Evolutionary conservation across 106 monocot genomes (phyloP), one percentile per base, ranked within the genome.

Genomic region (Iris macrosiphon): DNA sequence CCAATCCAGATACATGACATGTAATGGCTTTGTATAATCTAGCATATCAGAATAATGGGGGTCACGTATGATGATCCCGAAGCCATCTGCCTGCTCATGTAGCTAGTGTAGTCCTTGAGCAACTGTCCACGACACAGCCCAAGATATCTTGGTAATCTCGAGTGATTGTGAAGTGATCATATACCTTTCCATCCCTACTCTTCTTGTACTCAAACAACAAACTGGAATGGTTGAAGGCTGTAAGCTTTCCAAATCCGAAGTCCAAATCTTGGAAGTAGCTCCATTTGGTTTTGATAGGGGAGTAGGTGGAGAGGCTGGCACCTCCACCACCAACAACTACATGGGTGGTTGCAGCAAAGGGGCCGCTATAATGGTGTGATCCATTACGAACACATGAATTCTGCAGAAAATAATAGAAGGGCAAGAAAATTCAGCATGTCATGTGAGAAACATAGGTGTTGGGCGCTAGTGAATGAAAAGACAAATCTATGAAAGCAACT

Each of bases 241-340:
- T 86, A 20, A 96, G 74, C 53, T 89, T 89, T 7, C 69, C 82
- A 38, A 86, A 96, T 6, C 95, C 95, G 31, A 51, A 80, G 45
- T 90, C 77, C 10, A 16, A 41, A 52, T 96, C 95, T 20, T 63
- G 81, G 27, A 67, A 71, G 43, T 80, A 44, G 59, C 89, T 89
- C 95, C 95, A 96, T 22, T 64, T 53, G 3, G 95, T 41, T 10
- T 31, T 14, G 12, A 64, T 9, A 3, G 68, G 18, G 3, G 64
- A 53, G 69, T 74, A 89, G 12, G 52, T 64, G 1, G 95, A 57
- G 23, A 96, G 82, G 55, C 60, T 72, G 3, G 82, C 76, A 31
- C 95, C 89, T 6, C 72, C 95, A 5, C 89, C 89, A 5, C 95
- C 95, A 2, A 77, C 85, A 18, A 96, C 95, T 17, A 96, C 55